Conservation (phyloP, 805 yeast genomes). For the Blastobotrys americana region DNA sequence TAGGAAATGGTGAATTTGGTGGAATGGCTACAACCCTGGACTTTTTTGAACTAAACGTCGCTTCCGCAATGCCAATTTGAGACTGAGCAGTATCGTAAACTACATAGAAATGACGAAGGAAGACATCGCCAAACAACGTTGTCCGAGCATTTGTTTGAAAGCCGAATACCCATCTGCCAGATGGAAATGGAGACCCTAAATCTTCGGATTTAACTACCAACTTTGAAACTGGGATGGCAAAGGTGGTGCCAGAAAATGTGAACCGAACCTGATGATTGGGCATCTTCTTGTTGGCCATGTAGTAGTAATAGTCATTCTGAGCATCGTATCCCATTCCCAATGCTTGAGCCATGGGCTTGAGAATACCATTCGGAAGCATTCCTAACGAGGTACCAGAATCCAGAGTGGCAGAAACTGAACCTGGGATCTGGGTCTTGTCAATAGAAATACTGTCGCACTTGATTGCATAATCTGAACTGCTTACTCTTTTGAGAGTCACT, state of each 20-base stretch:
- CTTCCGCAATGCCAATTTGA: constrained; percentile 17
- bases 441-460: neutral
- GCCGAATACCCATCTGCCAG: constrained; percentile 11
- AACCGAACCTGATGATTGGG: constrained; percentile 12
- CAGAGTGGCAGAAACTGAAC: constrained; percentile 4
- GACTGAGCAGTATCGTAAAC: constrained; percentile 14
- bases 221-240: constrained; percentile 20
- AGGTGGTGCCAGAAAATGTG: constrained; percentile 20
- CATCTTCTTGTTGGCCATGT: neutral
- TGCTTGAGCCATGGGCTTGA: constrained; percentile 3
- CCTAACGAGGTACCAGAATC: constrained; percentile 10
- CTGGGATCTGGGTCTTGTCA: neutral
- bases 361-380: constrained; percentile 18
- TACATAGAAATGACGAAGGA: constrained; percentile 18
- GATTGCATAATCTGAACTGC: neutral
- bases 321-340: constrained; percentile 6
- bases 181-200: constrained; percentile 9
- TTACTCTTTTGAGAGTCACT: neutral
- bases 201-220: constrained; percentile 14
- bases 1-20: neutral
- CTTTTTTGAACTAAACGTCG: constrained; percentile 5
- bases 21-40: neutral
- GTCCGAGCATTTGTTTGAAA: constrained; percentile 6
- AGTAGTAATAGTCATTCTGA: constrained; percentile 8
- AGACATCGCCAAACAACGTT: constrained; percentile 16